A percentile compares a stretch with the other conserved stretches of the same genome.
These are phyloP conservation scores for Nitzschia sp. DNA, from an alignment of 108 stramenopile genomes.

Conservation along the genomic window DNA sequence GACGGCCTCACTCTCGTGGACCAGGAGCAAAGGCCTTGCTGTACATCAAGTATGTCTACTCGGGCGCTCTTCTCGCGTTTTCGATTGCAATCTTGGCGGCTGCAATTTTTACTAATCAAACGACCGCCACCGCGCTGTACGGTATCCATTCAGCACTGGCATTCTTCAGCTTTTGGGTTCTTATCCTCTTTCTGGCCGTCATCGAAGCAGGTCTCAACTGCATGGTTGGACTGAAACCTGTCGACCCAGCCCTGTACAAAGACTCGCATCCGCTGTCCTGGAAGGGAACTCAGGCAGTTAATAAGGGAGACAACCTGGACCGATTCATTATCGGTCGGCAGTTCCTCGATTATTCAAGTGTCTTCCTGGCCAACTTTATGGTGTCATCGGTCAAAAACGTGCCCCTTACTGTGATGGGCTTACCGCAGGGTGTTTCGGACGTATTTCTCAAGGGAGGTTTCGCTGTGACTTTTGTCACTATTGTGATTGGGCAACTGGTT, in stretches of 20 bases:
- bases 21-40: too few species aligned
- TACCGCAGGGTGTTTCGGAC: slow-evolving; percentile 30
- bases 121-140: slow-evolving; percentile 37
- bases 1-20: too few species aligned
- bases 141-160: slow-evolving; percentile 51
- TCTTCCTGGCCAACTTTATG: slow-evolving; percentile 61
- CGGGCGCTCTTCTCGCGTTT: slow-evolving; percentile 52
- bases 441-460: slow-evolving; percentile 58
- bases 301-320: slow-evolving; percentile 75
- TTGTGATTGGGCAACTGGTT: slow-evolving; percentile 63
- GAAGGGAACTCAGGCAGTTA: slow-evolving; percentile 43
- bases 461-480: slow-evolving; percentile 57
- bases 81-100: slow-evolving; percentile 53
- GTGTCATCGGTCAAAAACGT: slow-evolving; percentile 44
- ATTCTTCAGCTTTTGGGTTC: slow-evolving; percentile 50
- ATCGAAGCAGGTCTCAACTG: slow-evolving; percentile 75
- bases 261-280: slow-evolving; percentile 53
- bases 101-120: slow-evolving; percentile 54
- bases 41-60: slow-evolving; percentile 14
- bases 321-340: slow-evolving; percentile 71
- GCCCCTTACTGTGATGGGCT: slow-evolving; percentile 35
- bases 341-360: slow-evolving; percentile 60
- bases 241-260: slow-evolving; percentile 50
- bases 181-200: slow-evolving; percentile 63
- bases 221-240: slow-evolving; percentile 65